Base-by-base conservation (phyloP, 2,329 filamentous ascomycete species). In the Ceratocystis albifundus region DNA sequence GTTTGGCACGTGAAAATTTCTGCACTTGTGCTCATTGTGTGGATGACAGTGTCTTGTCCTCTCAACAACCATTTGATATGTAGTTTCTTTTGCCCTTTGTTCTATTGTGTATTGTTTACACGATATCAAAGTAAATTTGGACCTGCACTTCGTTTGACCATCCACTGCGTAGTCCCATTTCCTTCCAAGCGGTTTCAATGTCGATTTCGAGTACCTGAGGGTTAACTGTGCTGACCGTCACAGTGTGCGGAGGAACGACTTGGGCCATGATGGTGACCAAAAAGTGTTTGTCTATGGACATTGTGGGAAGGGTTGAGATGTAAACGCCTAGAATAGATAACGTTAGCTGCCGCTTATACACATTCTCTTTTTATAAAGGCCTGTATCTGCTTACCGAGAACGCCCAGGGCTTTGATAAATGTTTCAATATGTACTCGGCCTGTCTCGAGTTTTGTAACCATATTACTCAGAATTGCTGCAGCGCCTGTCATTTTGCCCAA, bases 401-500 rank as follows among this genome's bases (percentile, higher is more conserved):
- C 80, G 0, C 93, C 93, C 1, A 96, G 76, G 0, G 91, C 91
- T 73, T 96, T 96, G 53, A 96, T 73, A 15, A 81, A 83, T 0
- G 88, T 83, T 71, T 85, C 84, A 12, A 95, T 76, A 6, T 84
- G 75, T 22, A 94, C 76, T 17, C 84, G 78, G 0, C 85, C 86
- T 6, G 70, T 72, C 3, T 71, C 71, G 55, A 86, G 73, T 44
- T 80, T 81, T n/a, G 20, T 28, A 57, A 86, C 80, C 32, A 82
- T 79, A n/a, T 79, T 86, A 46, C 79, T 80, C 0, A 87, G 77
- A 6, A 96, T 81, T 0, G 90, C 91, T 0, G 90, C 91, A 0
- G 87, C 85, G 0, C 91, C 93, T 0, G 90, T 90, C 89, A 97
- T 96, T 75, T 96, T 96, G 1, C 83, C 88, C 2, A 96, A 70